Percentiles rank a stretch among this genome's conserved stretches.
These are phyloP conservation scores for Calocera cornea DNA, from an alignment of 768 basidiomycete species.

Conservation along the genomic window DNA sequence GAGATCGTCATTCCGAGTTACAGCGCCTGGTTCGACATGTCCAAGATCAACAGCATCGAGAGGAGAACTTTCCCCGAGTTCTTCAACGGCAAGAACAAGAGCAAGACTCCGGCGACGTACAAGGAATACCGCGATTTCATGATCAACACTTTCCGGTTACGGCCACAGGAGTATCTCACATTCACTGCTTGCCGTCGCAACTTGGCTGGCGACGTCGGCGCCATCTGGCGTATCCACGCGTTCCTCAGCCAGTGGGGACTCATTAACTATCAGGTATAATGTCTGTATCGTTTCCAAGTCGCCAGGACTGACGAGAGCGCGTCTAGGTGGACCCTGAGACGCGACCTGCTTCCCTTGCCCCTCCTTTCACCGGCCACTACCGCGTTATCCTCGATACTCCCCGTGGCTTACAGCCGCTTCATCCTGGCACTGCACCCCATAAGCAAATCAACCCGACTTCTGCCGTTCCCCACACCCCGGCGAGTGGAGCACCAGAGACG, in stretches of 20 bases:
- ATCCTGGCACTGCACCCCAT: constrained; percentile 31
- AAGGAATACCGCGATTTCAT: constrained; percentile 99
- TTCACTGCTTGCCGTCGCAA: constrained; percentile 94
- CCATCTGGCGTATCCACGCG: constrained; percentile 96
- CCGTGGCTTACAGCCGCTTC: constrained; percentile 86
- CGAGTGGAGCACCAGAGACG: constrained; percentile 20
- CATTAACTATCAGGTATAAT: constrained; percentile 88
- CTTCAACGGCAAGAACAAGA: constrained; percentile 89
- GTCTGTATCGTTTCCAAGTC: neutral
- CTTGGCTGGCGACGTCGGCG: constrained; percentile 94
- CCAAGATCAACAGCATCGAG: constrained; percentile 84
- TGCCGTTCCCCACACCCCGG: constrained; percentile 21
- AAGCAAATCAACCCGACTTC: constrained; percentile 38
- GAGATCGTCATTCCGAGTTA: constrained; percentile 95
- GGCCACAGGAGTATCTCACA: constrained; percentile 90
- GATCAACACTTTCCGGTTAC: constrained; percentile 93
- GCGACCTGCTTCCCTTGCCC: constrained; percentile 82
- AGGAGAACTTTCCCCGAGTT: constrained; percentile 89
- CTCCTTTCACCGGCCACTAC: constrained; percentile 98
- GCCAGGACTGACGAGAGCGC: neutral
- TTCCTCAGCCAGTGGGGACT: constrained; percentile 99
- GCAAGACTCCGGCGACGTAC: constrained; percentile 93
- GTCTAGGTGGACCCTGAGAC: constrained; percentile 92
- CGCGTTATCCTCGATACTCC: constrained; percentile 94
- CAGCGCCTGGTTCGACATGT: constrained; percentile 95